Base-by-base conservation (phyloP, 495 filamentous ascomycete genomes). In the Hypoxylon trugodes region DNA sequence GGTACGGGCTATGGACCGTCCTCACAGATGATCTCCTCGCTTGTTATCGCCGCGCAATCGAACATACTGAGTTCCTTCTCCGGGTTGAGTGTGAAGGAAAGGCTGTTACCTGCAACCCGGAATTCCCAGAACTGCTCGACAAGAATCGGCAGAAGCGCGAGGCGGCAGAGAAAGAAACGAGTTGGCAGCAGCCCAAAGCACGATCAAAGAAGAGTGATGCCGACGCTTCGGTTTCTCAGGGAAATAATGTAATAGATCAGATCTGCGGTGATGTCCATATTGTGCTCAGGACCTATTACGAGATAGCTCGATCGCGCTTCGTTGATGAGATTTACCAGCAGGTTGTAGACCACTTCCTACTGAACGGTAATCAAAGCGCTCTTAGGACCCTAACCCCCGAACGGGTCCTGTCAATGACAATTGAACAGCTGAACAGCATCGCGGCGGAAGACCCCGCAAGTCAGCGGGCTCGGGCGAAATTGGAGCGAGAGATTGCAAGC, bases 211-310 rank as follows among this genome's bases (percentile, higher is more conserved):
- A 67, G 53, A 21, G 48, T 4, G 9, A 47, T 69, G 6, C 19
- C 10, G 15, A 50, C 36, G 28, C 22, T 2, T 47, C 43, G 2
- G 15, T 61, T 36, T 51, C 61, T 21, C 76, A 78, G 66, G 74
- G 68, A 65, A 86, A 83, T 35, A 32, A 26, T 2, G 21, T 16
- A 1, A 12, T 41, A 0, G 69, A 82, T 0, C 73, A 81, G 10
- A 74, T 71, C 1, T 59, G 79, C 4, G 70, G 78, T 30, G 77
- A 84, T 1, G 75, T 87, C 3, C 83, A 87, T 42, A 81, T 87
- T 57, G 80, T 81, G 13, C 68, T 88, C 8, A 40, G 79, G 36
- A 69, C 79, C 1, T 89, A 89, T 65, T 88, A 89, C 73, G 79
- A 81, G 28, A 81, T 87, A 0, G 77, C 83, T 0, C 68, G 63